A percentile compares a stretch with the other conserved stretches of the same genome.
Conservation (phyloP, 83 land plant species). For the Diphasiastrum complanatum region DNA sequence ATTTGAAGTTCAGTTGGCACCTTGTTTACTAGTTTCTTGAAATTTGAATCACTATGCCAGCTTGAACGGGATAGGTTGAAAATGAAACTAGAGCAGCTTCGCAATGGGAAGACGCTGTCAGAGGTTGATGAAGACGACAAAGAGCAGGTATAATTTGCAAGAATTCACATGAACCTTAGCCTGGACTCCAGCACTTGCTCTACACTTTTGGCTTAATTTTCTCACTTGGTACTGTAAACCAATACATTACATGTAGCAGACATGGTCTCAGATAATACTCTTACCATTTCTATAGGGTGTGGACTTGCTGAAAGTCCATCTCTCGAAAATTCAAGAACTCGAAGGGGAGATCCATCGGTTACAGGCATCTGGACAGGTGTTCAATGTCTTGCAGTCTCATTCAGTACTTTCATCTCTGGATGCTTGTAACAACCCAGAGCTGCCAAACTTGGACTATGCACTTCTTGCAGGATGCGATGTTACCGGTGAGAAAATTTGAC, state of each 20-base stretch:
- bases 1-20: background rate
- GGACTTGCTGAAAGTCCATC: conserved; percentile 49
- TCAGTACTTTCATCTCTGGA: conserved; percentile 12
- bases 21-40: conserved; percentile 2
- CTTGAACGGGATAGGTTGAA: conserved; percentile 65
- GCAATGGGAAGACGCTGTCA: conserved; percentile 60
- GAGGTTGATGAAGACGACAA: conserved; percentile 47
- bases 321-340: conserved; percentile 62
- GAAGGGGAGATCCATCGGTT: conserved; percentile 51
- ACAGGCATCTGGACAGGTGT: conserved; percentile 17
- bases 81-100: conserved; percentile 62
- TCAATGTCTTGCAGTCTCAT: conserved; percentile 12
- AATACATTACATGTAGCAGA: background rate
- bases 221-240: background rate
- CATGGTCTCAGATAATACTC: background rate
- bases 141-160: conserved; percentile 34
- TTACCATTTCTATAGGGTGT: conserved; percentile 39
- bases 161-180: background rate
- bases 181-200: background rate
- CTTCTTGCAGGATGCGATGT: no score
- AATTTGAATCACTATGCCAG: no score
- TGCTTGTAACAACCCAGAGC: conserved; percentile 33
- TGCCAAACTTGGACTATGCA: background rate
- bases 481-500: no score
- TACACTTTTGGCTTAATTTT: background rate